Evolutionary conservation across 495 filamentous ascomycete species (phyloP).

Genomic region (Penicillium psychrofluorescens): DNA sequence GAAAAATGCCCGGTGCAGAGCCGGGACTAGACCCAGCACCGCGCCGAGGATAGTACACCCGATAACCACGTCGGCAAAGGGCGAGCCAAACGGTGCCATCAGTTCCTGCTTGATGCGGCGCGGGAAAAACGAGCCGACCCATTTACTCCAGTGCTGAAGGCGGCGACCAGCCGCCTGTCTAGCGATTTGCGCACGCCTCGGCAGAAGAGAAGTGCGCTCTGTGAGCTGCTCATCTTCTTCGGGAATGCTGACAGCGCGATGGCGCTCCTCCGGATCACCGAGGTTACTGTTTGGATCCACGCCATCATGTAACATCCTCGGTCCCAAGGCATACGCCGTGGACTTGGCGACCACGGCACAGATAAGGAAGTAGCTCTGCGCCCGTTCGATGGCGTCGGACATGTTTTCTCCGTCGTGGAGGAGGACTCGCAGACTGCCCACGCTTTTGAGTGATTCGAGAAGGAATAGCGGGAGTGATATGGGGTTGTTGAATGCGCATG

Average conservation of each 20-base stretch:
- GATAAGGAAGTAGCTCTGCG: slow-evolving; percentile 64
- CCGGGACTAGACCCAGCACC: slow-evolving; percentile 54
- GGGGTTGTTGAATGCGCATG: slow-evolving; percentile 72
- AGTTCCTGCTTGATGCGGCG: slow-evolving; percentile 6
- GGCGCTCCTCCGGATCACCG: slow-evolving; percentile 5
- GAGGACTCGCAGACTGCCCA: slow-evolving; percentile 56
- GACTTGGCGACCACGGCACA: slow-evolving; percentile 57
- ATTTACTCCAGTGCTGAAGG: background rate
- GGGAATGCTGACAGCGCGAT: background rate
- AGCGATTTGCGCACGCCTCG: slow-evolving; percentile 15
- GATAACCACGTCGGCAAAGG: slow-evolving; percentile 58
- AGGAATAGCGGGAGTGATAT: slow-evolving; percentile 64
- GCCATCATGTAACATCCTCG: slow-evolving; percentile 37
- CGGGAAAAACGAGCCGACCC: slow-evolving; percentile 7
- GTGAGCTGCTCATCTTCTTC: slow-evolving; percentile 26
- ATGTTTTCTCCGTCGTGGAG: slow-evolving; percentile 39
- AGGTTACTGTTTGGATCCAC: slow-evolving; percentile 12
- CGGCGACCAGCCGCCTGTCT: slow-evolving; percentile 10
- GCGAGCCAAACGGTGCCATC: slow-evolving; percentile 10
- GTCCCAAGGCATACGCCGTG: slow-evolving; percentile 59
- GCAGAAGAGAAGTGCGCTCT: slow-evolving; percentile 46
- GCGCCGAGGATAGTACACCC: slow-evolving; percentile 57
- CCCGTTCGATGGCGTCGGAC: slow-evolving; percentile 49
- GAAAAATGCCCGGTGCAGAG: slow-evolving; percentile 63
- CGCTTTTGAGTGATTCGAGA: slow-evolving; percentile 55